Percentiles rank a stretch among this genome's conserved stretches.
Evolutionary conservation across 1,139 yeast genomes (phyloP).

Genomic region (Pichia sp.): DNA sequence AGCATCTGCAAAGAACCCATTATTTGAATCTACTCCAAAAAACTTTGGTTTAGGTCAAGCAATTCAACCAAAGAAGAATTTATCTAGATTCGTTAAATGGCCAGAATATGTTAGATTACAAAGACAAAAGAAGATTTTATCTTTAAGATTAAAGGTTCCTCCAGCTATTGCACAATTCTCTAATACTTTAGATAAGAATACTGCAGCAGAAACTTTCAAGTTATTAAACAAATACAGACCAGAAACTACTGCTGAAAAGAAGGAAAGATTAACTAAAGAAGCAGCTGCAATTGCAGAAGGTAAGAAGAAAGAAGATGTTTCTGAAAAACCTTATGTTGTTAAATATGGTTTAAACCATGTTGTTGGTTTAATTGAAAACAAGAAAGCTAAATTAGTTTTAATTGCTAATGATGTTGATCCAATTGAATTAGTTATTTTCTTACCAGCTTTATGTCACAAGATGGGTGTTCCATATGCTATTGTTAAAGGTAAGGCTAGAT

Average conservation of each 20-base stretch:
- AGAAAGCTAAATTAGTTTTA: conserved; percentile 93
- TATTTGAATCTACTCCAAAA: conserved; percentile 82
- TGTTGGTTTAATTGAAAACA: conserved; percentile 93
- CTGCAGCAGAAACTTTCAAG: conserved; percentile 95
- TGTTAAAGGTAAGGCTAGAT: conserved; percentile 98
- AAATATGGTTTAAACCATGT: conserved; percentile 99
- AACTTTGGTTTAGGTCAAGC: conserved; percentile 96
- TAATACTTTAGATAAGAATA: conserved; percentile 93
- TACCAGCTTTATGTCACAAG: conserved; percentile 98
- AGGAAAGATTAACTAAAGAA: conserved; percentile 97
- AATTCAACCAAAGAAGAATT: conserved; percentile 92
- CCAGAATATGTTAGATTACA: conserved; percentile 95
- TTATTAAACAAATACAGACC: conserved; percentile 98
- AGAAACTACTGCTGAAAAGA: conserved; percentile 94
- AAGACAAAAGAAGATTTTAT: conserved; percentile 95
- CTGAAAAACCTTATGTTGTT: conserved; percentile 92
- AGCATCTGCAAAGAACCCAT: conserved; percentile 42
- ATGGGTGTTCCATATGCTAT: conserved; percentile 99
- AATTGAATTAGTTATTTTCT: conserved; percentile 90
- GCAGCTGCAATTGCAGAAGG: conserved; percentile 99
- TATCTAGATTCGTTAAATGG: conserved; percentile 96
- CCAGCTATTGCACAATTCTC: conserved; percentile 97
- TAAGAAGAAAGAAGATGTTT: conserved; percentile 89
- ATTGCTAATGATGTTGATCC: conserved; percentile 99
- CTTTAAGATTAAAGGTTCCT: conserved; percentile 95